Base-by-base conservation (phyloP, 2,329 filamentous ascomycete genomes). In the Colletotrichum siamense region DNA sequence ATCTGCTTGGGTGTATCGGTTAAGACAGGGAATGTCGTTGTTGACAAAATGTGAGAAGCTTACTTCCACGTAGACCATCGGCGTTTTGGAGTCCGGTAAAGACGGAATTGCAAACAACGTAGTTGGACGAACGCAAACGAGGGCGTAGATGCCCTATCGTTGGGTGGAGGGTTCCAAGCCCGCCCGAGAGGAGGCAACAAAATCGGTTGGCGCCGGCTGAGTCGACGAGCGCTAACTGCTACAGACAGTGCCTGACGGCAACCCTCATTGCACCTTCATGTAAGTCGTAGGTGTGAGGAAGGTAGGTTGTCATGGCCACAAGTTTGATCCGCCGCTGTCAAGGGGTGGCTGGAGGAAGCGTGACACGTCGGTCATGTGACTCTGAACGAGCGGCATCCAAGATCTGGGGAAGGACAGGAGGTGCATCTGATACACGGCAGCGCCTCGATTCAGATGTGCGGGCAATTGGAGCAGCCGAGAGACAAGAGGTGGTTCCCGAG, bases 281-380 rank as follows among this genome's bases (percentile, higher is more conserved):
- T 49, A n/a, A 49, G 52, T 57, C 52, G 52, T 15, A 57, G n/a
- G 52, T 26, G 12, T 12, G 52, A 57, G 52, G 24, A 3, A 26
- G 52, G 52, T 57, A 57, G 24, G 52, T 24, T 26, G 24, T 57
- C 8, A 49, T n/a, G 18, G 18, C 39, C 39, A n/a, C 18, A 49
- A 49, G 28, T 28, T 28, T 6, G 44, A 28, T n/a, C 28, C 26
- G 59, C 10, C 18, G 39, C 39, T 22, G 61, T 44, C 62, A 44
- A 64, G 22, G 39, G 18, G 39, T 26, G 62, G 32, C 59, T 57
- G 62, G 22, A 30, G 62, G 16, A 30, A 71, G 28, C 68, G 62
- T 62, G 68, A 24, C 62, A 39, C n/a, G 26, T 4, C 44, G 26
- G 39, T 76, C 73, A 76, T 76, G 73, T 76, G 73, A 76, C 26